phyloP scores from a whole-genome alignment of 768 basidiomycete genomes.

The Podaxis sp. region DNA sequence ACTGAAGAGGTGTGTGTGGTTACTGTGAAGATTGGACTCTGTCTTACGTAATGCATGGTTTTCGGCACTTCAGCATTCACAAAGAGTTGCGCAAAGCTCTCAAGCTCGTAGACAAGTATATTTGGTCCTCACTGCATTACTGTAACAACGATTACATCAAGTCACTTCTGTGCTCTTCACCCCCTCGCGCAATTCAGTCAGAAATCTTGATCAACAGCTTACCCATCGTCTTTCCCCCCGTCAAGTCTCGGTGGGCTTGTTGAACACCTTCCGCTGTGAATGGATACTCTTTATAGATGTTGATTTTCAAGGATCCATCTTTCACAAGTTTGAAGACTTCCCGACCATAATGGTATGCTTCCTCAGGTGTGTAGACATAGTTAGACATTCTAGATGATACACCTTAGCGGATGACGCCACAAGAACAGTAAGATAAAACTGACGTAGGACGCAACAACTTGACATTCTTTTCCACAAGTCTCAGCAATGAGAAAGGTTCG shows the following conservation, averaged over 20 bases:
- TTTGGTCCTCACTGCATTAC: not conserved
- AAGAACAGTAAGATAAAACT: constrained; percentile 22
- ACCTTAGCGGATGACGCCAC: not conserved
- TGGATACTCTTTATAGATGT: constrained; percentile 74
- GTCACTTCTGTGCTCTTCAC: not conserved
- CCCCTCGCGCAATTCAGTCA: constrained; percentile 14
- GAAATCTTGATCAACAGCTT: constrained; percentile 81
- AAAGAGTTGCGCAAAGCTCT: not conserved
- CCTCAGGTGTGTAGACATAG: constrained; percentile 74
- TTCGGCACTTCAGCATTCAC: not conserved
- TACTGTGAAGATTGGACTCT: not conserved
- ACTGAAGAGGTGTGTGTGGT: not conserved
- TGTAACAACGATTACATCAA: not conserved
- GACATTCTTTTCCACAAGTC: constrained; percentile 79
- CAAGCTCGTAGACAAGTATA: not conserved
- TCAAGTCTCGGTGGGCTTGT: constrained; percentile 78
- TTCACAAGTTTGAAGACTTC: constrained; percentile 64
- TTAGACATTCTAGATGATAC: constrained; percentile 55
- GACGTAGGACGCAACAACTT: constrained; percentile 78
- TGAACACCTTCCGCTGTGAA: constrained; percentile 80
- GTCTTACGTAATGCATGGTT: constrained; percentile 7
- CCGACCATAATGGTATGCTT: constrained; percentile 62
- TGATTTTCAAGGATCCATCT: constrained; percentile 61
- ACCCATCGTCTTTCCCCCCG: constrained; percentile 75
- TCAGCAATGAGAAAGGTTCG: constrained; percentile 70